Percentiles rank a stretch among this genome's conserved stretches.
These are phyloP conservation scores for Penicillium nucicola DNA, from an alignment of 495 filamentous ascomycete species.

Conservation along the genomic window DNA sequence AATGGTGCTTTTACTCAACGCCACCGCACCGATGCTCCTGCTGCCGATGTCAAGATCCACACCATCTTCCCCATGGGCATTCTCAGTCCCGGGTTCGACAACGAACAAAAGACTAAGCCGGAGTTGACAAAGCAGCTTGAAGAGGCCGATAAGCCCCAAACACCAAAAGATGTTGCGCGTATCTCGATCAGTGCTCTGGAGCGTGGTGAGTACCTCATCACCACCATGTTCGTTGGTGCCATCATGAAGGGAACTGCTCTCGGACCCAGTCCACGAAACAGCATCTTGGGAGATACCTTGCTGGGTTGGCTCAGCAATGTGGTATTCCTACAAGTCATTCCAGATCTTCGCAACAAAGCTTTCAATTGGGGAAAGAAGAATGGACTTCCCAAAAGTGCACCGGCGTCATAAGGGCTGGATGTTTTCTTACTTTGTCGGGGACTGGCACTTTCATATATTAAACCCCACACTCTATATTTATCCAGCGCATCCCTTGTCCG, in stretches of 20 bases:
- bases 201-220: constrained; percentile 72
- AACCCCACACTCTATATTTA: constrained; percentile 19
- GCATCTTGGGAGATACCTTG: constrained; percentile 37
- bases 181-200: constrained; percentile 72
- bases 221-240: constrained; percentile 62
- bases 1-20: constrained; percentile 56
- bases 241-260: constrained; percentile 59
- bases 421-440: neutral
- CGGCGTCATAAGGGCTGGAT: neutral
- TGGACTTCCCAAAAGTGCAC: constrained; percentile 25
- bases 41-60: constrained; percentile 70
- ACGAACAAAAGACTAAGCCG: constrained; percentile 80
- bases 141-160: constrained; percentile 74
- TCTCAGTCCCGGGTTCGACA: constrained; percentile 66
- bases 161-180: constrained; percentile 70
- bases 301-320: constrained; percentile 44
- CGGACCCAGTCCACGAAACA: constrained; percentile 42
- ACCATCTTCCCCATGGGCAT: constrained; percentile 86
- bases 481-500: constrained; percentile 6
- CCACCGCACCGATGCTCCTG: constrained; percentile 33
- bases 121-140: constrained; percentile 78
- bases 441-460: constrained; percentile 9
- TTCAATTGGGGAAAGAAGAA: constrained; percentile 46
- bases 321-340: constrained; percentile 41
- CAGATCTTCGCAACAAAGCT: constrained; percentile 41